Evolutionary conservation across 129 eudicot genomes (phyloP), one percentile per base, ranked within the genome.

Genomic region (Centella asiatica): DNA sequence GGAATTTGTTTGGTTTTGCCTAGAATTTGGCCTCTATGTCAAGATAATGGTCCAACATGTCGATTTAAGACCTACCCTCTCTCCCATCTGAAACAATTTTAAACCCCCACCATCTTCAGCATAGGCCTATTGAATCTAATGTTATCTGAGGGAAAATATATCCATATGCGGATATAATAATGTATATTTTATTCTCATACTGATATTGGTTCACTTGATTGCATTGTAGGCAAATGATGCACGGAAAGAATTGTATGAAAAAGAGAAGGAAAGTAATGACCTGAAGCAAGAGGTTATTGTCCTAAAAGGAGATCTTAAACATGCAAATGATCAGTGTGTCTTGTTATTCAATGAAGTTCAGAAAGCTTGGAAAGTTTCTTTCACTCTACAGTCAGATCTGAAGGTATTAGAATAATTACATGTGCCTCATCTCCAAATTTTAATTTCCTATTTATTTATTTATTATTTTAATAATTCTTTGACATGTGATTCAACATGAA

Each of bases 321-420:
- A 67, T 48, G 88, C 96, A 53, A 92, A 87, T 70, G 99, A 87
- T 69, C 99, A 92, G 61, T 82, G 95, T 67, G 92, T 82, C 37
- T 75, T 87, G 55, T 83, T 92, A 39, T 87, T 92, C 62, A 87
- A 85, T 74, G 96, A 92, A 84, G 99, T 92, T 76, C 99, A 92
- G 71, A 92, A 84, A 77, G 99, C 96, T 25, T 87, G 99, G 96
- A 92, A 92, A 84, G 98, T 90, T 73, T 90, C 98, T 72, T 90
- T 84, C 73, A 80, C 90, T 18, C 73, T 87, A 76, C 98, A 90
- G 75, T 84, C 98, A 26, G 98, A 90, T 79, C 63, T 90, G 62
- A 90, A 90, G 98, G 98, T 90, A 70, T 69, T 58, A 34, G 13
- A 58, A 17, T 31, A 56, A 32, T 5, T 18, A 11, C 45, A 34